A percentile compares a stretch with the other conserved stretches of the same genome.
phyloP scores from a whole-genome alignment of 352 stramenopile genomes.

The Globisporangium nagaii region DNA sequence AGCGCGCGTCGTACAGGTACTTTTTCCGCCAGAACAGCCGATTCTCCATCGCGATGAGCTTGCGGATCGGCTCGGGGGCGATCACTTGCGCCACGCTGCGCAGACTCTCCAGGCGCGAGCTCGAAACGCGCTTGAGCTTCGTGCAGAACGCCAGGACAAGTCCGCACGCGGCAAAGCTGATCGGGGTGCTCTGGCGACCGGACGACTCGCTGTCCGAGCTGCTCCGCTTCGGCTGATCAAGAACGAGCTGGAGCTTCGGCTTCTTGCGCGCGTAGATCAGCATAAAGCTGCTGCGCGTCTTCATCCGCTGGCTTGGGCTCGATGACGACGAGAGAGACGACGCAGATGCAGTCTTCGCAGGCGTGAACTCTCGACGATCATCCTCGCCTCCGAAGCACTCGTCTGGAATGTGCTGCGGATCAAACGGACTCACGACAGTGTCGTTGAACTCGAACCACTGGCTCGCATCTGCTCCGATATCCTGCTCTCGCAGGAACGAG shows the following conservation, averaged over 20 bases:
- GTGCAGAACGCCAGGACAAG: slow-evolving; percentile 27
- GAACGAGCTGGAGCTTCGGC: slow-evolving; percentile 26
- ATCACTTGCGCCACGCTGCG: slow-evolving; percentile 45
- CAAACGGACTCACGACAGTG: slow-evolving; percentile 75
- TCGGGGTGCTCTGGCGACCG: not conserved
- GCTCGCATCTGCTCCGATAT: slow-evolving; percentile 19
- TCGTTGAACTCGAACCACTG: slow-evolving; percentile 89
- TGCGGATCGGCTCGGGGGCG: slow-evolving; percentile 63
- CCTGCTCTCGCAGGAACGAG: slow-evolving; percentile 77
- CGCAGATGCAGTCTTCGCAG: not conserved
- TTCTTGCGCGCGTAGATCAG: slow-evolving; percentile 71
- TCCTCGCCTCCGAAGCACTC: slow-evolving; percentile 73
- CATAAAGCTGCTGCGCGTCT: slow-evolving; percentile 87
- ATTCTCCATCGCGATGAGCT: slow-evolving; percentile 79
- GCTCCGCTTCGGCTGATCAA: not conserved
- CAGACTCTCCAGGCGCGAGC: slow-evolving; percentile 33
- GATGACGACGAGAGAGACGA: slow-evolving; percentile 13
- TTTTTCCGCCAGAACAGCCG: slow-evolving; percentile 83
- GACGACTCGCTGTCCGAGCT: not conserved
- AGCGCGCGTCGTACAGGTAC: slow-evolving; percentile 74
- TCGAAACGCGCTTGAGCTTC: slow-evolving; percentile 26
- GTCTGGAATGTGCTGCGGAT: slow-evolving; percentile 54
- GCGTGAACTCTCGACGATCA: slow-evolving; percentile 12
- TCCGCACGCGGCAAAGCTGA: not conserved
- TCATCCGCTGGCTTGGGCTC: slow-evolving; percentile 35